Percentiles rank a stretch among this genome's conserved stretches.
Evolutionary conservation across 2,329 filamentous ascomycete genomes (phyloP).

Genomic region (Epichloe baconii): DNA sequence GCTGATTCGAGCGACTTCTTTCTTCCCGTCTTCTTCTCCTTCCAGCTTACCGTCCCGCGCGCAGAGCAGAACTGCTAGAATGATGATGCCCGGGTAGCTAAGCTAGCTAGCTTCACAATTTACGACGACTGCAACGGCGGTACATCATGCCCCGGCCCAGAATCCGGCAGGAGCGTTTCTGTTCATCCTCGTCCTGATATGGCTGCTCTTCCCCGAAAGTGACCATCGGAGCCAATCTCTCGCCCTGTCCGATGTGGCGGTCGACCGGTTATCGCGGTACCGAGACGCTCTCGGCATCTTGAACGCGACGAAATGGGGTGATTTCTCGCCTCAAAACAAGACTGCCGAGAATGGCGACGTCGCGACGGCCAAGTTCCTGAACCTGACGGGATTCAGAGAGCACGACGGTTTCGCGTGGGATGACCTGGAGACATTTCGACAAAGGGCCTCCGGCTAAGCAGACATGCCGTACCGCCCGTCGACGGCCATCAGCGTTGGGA

Average conservation of each 20-base stretch:
- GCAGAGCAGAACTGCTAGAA: constrained; percentile 4
- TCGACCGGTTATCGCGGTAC: constrained; percentile 37
- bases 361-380: constrained; percentile 35
- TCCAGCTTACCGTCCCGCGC: neutral
- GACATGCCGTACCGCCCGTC: constrained; percentile 33
- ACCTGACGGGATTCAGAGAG: constrained; percentile 64
- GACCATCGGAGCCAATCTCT: constrained; percentile 21
- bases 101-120: constrained; percentile 3
- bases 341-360: constrained; percentile 13
- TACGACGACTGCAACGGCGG: constrained; percentile 3
- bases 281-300: constrained; percentile 38
- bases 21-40: neutral
- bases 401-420: constrained; percentile 71
- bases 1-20: neutral
- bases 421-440: constrained; percentile 51
- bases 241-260: constrained; percentile 22
- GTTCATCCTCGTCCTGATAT: constrained; percentile 24
- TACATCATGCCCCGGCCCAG: constrained; percentile 29
- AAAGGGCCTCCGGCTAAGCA: constrained; percentile 49
- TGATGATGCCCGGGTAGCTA: constrained; percentile 7
- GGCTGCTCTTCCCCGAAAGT: constrained; percentile 25
- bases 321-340: constrained; percentile 36
- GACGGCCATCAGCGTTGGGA: constrained; percentile 29
- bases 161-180: constrained; percentile 22
- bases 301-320: constrained; percentile 45